Percentiles rank a stretch among this genome's conserved stretches.
Conservation (phyloP, 2,329 filamentous ascomycete genomes). For the Malbranchea zuffiana region DNA sequence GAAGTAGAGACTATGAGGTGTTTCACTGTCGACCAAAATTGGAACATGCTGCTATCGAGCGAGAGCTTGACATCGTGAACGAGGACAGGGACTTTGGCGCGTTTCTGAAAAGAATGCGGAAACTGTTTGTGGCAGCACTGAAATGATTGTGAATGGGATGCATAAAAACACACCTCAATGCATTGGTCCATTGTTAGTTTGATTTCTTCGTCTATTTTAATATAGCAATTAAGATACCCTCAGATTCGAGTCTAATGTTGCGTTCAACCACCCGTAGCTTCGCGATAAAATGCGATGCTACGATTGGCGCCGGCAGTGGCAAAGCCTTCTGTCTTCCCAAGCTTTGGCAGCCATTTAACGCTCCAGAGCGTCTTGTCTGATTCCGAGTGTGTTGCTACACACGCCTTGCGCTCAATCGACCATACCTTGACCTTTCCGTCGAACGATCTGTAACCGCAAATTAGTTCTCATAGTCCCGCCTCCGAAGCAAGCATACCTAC, state of each 20-base stretch:
- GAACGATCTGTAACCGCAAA: slow-evolving; percentile 46
- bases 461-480: not conserved
- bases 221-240: slow-evolving; percentile 2
- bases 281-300: slow-evolving; percentile 71
- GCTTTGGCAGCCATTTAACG: slow-evolving; percentile 71
- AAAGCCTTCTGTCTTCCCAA: slow-evolving; percentile 54
- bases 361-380: slow-evolving; percentile 76
- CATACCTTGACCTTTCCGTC: slow-evolving; percentile 95
- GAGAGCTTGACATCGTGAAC: slow-evolving; percentile 47
- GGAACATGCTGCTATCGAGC: slow-evolving; percentile 44
- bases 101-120: slow-evolving; percentile 54
- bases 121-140: slow-evolving; percentile 46
- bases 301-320: slow-evolving; percentile 66
- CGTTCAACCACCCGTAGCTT: slow-evolving; percentile 58
- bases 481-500: slow-evolving; percentile 31
- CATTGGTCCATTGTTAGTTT: no score
- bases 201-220: slow-evolving; percentile 2
- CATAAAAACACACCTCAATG: no score
- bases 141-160: slow-evolving; percentile 29
- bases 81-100: slow-evolving; percentile 49
- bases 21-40: slow-evolving; percentile 62
- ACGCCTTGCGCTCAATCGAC: slow-evolving; percentile 72
- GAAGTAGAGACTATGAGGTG: slow-evolving; percentile 73
- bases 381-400: slow-evolving; percentile 89
- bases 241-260: slow-evolving; percentile 2